These are phyloP conservation scores for Plenodomus lindquistii DNA, from an alignment of 2,329 filamentous ascomycete genomes.

Conservation along the genomic window DNA sequence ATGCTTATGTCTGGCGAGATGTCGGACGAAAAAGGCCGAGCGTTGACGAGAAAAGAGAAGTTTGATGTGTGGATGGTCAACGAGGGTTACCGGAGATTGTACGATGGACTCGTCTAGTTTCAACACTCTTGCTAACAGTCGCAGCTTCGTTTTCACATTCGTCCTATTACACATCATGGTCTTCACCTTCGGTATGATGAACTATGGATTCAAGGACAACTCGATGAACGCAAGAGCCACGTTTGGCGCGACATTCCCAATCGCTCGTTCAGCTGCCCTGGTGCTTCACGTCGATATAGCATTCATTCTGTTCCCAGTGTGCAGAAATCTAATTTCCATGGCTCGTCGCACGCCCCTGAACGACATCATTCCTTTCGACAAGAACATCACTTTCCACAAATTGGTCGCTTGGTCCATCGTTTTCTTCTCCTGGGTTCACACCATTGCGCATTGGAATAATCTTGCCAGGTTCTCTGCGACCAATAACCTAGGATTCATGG, in stretches of 20 bases:
- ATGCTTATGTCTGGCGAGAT: slow-evolving; percentile 84
- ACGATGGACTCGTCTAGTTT: slow-evolving; percentile 43
- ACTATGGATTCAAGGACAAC: slow-evolving; percentile 77
- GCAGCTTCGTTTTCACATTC: slow-evolving; percentile 76
- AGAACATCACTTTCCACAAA: slow-evolving; percentile 89
- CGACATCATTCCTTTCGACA: slow-evolving; percentile 85
- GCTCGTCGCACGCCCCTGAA: slow-evolving; percentile 80
- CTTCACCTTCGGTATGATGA: slow-evolving; percentile 78
- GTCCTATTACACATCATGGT: slow-evolving; percentile 73
- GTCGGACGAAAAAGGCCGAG: slow-evolving; percentile 72
- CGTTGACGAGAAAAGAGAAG: slow-evolving; percentile 69
- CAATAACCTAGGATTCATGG: slow-evolving; percentile 76
- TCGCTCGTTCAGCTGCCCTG: slow-evolving; percentile 75
- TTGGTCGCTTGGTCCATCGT: slow-evolving; percentile 84
- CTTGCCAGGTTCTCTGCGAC: slow-evolving; percentile 75
- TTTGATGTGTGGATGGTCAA: slow-evolving; percentile 90
- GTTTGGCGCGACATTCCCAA: slow-evolving; percentile 76
- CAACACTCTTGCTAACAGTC: slow-evolving; percentile 28
- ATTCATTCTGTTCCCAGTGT: slow-evolving; percentile 79
- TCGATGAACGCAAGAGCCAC: slow-evolving; percentile 66
- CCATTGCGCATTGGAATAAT: slow-evolving; percentile 86
- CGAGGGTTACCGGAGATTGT: slow-evolving; percentile 81
- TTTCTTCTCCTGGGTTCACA: slow-evolving; percentile 86
- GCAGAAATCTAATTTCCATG: slow-evolving; percentile 81
- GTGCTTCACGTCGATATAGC: slow-evolving; percentile 82